phyloP scores from a whole-genome alignment of 163 green algal species.

The Trebouxiophyceae sp. region DNA sequence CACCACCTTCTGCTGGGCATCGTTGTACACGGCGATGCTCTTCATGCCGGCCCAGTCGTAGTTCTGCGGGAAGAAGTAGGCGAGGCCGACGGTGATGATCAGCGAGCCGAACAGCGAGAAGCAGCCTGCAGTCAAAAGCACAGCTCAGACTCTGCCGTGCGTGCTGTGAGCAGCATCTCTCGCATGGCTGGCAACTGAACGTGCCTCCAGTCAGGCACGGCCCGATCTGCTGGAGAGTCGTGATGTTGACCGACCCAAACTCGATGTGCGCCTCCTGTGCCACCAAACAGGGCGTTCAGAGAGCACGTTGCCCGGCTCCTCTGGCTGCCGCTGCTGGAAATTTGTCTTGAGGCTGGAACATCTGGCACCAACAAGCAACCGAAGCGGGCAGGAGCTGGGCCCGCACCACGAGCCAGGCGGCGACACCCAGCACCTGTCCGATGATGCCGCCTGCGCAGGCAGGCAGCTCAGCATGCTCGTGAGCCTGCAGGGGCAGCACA shows the following conservation, averaged over 20 bases:
- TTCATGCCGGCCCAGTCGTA: slow-evolving; percentile 61
- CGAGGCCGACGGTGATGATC: slow-evolving; percentile 57
- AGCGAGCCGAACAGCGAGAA: slow-evolving; percentile 42
- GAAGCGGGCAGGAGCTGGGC: too few species aligned
- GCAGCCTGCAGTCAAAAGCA: slow-evolving; percentile 12
- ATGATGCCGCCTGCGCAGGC: not conserved
- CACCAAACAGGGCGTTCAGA: too few species aligned
- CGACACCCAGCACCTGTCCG: slow-evolving; percentile 3
- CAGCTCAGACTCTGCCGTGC: too few species aligned
- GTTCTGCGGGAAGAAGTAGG: slow-evolving; percentile 57
- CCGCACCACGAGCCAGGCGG: slow-evolving; percentile 8
- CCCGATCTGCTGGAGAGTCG: slow-evolving; percentile 15
- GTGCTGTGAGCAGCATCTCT: too few species aligned
- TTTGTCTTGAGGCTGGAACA: too few species aligned
- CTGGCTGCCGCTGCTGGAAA: too few species aligned
- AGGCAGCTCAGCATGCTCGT: too few species aligned
- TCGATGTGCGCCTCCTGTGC: slow-evolving; percentile 6
- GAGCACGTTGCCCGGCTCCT: too few species aligned
- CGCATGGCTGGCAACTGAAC: not conserved
- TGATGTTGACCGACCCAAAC: slow-evolving; percentile 6
- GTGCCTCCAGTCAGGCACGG: slow-evolving; percentile 11
- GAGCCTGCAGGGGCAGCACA: too few species aligned
- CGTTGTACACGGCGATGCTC: slow-evolving; percentile 4
- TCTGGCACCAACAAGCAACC: too few species aligned
- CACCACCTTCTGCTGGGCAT: slow-evolving; percentile 7